Base-by-base conservation (phyloP, 73 alveolate species). In the Vitrella brassicaformis region DNA sequence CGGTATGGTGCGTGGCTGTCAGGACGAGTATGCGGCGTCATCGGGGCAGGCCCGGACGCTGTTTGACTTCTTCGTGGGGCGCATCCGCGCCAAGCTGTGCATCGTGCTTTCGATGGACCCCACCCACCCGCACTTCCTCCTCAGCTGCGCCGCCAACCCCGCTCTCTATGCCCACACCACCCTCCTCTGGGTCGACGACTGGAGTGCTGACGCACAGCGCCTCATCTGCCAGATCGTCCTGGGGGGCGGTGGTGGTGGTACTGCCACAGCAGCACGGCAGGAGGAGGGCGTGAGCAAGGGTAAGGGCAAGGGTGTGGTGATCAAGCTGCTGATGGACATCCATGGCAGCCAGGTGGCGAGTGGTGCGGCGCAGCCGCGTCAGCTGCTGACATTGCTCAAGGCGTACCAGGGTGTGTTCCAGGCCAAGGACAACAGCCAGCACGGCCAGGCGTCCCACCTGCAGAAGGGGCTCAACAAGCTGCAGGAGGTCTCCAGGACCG, bases 101-200 rank as follows among this genome's bases (percentile, higher is more conserved):
- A 91, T 95, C 22, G 97, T 94, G 28, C 91, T 97, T 29, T 87
- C 95, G 73, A 85, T 97, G 90, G 99, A 97, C 74, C 87, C 91
- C 72, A 84, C 90, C 66, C 97, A 97, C 83, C 97, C 97, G 30
- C 93, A 91, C 71, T 97, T 94, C 91, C 79, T 85, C 76, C 78
- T 93, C 25, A 85, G 94, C 81, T 92, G 98, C 79, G 93, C 98
- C 45, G 78, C 90, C 29, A 97, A 97, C 84, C 99, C 99, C 10
- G 99, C 99, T 10, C 87, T 97, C 47, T 92, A 88, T 71, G 90
- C 99, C 25, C 86, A 88, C 74, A 91, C 98, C 70, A 90, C 93
- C 45, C 93, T 97, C 28, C 84, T 97, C 56, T 97, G 99, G 99
- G 80, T 90, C 76, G 94, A 93, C 31, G 88, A 87, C 29, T 89